phyloP scores from a whole-genome alignment of 345 rosid genomes.

The Arabis alpina region DNA sequence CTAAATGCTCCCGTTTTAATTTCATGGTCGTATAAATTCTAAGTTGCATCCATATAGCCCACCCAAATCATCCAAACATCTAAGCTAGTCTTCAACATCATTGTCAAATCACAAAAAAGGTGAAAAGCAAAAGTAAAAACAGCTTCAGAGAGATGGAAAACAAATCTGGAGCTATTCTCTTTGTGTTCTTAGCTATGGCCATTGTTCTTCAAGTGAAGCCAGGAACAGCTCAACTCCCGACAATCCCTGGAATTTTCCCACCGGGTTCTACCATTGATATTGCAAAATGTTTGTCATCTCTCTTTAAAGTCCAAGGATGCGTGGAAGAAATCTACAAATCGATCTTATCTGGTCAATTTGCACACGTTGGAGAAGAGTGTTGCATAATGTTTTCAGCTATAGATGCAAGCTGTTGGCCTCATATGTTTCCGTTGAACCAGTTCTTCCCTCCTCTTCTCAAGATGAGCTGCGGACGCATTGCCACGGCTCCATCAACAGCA shows the following conservation, averaged over 20 bases:
- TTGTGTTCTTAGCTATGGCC: not conserved
- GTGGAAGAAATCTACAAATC: constrained; percentile 14
- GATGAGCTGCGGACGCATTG: not conserved
- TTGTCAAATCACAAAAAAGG: not conserved
- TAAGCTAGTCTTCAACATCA: not conserved
- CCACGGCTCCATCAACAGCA: not conserved
- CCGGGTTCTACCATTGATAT: constrained; percentile 21
- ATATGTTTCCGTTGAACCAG: constrained; percentile 20
- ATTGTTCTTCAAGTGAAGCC: constrained; percentile 21
- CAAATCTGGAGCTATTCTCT: not conserved
- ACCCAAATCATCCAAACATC: not conserved
- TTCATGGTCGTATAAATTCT: constrained; percentile 4
- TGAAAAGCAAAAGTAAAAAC: not conserved
- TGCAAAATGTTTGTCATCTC: constrained; percentile 31
- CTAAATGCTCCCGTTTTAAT: not conserved
- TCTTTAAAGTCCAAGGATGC: constrained; percentile 23
- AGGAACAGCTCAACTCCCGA: constrained; percentile 3
- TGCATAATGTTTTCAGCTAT: constrained; percentile 9
- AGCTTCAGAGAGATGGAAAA: constrained; percentile 3
- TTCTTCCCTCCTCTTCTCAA: constrained; percentile 25
- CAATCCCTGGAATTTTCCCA: not conserved
- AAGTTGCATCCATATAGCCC: not conserved
- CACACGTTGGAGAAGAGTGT: constrained; percentile 7
- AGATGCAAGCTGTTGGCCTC: constrained; percentile 15
- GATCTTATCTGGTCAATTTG: not conserved